Percentiles rank a stretch among this genome's conserved stretches.
Evolutionary conservation across 345 rosid genomes (phyloP).

Genomic region (Linum tenue): DNA sequence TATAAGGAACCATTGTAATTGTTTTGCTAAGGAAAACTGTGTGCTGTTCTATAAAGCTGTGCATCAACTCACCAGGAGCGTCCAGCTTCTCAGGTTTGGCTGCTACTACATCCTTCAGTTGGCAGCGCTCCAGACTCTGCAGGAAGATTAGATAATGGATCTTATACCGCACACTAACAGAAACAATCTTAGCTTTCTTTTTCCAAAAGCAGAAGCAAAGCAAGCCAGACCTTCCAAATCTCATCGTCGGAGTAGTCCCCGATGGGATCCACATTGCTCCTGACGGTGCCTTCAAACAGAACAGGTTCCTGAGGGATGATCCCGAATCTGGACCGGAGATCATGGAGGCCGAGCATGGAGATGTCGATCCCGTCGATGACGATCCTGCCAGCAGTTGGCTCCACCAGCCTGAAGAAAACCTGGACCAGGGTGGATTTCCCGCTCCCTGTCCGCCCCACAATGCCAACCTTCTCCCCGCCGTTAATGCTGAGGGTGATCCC

Average conservation of each 20-base stretch:
- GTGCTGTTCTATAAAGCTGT: neutral
- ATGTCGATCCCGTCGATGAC: constrained; percentile 79
- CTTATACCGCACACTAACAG: too few species aligned
- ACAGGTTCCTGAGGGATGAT: constrained; percentile 98
- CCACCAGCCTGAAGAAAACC: constrained; percentile 84
- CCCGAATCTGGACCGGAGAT: constrained; percentile 85
- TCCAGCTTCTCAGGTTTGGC: constrained; percentile 75
- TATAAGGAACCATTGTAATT: neutral
- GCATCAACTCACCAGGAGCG: constrained; percentile 40
- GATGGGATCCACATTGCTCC: constrained; percentile 83
- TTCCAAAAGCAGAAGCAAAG: neutral
- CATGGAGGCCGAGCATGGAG: constrained; percentile 62
- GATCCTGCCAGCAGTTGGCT: constrained; percentile 74
- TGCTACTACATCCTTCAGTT: constrained; percentile 66
- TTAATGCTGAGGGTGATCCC: constrained; percentile 66
- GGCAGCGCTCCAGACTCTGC: constrained; percentile 87
- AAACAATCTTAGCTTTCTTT: neutral
- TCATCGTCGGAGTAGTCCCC: constrained; percentile 74
- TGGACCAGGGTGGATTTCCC: constrained; percentile 92
- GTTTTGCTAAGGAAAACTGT: neutral
- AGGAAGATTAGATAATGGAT: neutral
- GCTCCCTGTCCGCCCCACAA: constrained; percentile 93
- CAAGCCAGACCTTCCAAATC: constrained; percentile 67
- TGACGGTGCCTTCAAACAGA: constrained; percentile 89
- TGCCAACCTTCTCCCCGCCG: constrained; percentile 86